Base-by-base conservation (phyloP, 2,329 filamentous ascomycete genomes). In the Alternaria atra region DNA sequence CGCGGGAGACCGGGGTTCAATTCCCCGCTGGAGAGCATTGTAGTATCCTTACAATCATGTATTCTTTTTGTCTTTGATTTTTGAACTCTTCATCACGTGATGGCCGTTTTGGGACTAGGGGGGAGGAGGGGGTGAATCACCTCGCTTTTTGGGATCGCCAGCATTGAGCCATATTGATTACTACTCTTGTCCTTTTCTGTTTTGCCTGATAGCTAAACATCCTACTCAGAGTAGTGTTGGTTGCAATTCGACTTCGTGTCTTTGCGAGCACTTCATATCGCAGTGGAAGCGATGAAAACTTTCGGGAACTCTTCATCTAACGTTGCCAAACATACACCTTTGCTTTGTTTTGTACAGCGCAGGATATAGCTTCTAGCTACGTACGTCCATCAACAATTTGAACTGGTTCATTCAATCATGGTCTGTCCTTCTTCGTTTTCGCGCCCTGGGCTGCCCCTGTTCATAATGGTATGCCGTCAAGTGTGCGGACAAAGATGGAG, bases 1-100 rank as follows among this genome's bases (percentile, higher is more conserved):
- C 44, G 30, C 46, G 46, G 46, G 46, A 48, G 46, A 48, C 46
- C 46, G 30, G 46, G 13, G 46, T 48, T 48, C 46, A 48, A 48
- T 48, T 48, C 46, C 13, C 46, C 30, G 46, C 46, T 48, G 46
- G 46, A 48, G 46, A 48, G 46, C 6, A 27, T 44, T 2, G 27
- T 29, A 29, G 27, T 29, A 29, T 20, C 20, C 2, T 20, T 20
- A 20, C 20, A 29, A 29, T 27, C 20, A 15, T 43, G 40, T 20
- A 25, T 43, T 43, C 20, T n/a, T 43, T 43, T 43, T 39, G 35
- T 9, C 23, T 42, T 44, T 44, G 23, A 12, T 13, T 1, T 44
- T 4, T 13, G 6, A 23, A 46, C 10, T 10, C 3, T 10, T 4
- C 9, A 32, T 32, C 9, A 32, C 32, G 32, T 34, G 32, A 12